Base-by-base conservation (phyloP, 495 filamentous ascomycete species). In the Annulohypoxylon stygium region DNA sequence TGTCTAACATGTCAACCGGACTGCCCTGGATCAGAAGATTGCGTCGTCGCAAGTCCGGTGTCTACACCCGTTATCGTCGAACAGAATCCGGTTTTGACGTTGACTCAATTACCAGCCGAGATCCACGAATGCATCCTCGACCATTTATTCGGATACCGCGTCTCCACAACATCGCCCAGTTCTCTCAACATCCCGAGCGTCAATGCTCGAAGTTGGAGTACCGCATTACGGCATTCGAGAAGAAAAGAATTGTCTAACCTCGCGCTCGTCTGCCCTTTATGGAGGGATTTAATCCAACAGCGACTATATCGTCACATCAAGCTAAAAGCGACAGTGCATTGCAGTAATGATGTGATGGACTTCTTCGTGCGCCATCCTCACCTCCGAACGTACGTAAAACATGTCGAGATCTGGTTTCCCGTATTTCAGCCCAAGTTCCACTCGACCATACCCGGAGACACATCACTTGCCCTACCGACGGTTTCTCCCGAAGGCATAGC, bases 351-450 rank as follows among this genome's bases (percentile, higher is more conserved):
- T 47, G 85, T 88, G 7, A 81, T 83, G 67, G 71, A 77, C 18
- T 93, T 88, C 84, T 92, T 93, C 62, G 71, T 79, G 9, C 69
- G 76, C 12, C 84, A 90, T 58, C 83, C 86, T 20, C 88, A 92
- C 70, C 83, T 93, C 3, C 81, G 85, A 34, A 63, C 78, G 3
- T 88, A 92, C 59, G 89, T 93, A 62, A 89, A 90, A 57, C 90
- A 93, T 76, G 84, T 92, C 63, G 90, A 93, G 75, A 83, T 92
- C 16, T 92, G 91, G 88, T 89, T 93, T 54, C 91, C 91, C 5
- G 89, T 92, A 33, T 92, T 90, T 84, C 89, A 90, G 18, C 82
- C 84, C 45, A 83, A 83, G 47, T 84, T 81, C 54, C 81, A 86
- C 48, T 81, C 83, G 6, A 75, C 70, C 3, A 66, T 74, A 8